Percentiles rank a stretch among this genome's conserved stretches.
Conservation (phyloP, 768 basidiomycete species). For the Cystofilobasidium ferigula region DNA sequence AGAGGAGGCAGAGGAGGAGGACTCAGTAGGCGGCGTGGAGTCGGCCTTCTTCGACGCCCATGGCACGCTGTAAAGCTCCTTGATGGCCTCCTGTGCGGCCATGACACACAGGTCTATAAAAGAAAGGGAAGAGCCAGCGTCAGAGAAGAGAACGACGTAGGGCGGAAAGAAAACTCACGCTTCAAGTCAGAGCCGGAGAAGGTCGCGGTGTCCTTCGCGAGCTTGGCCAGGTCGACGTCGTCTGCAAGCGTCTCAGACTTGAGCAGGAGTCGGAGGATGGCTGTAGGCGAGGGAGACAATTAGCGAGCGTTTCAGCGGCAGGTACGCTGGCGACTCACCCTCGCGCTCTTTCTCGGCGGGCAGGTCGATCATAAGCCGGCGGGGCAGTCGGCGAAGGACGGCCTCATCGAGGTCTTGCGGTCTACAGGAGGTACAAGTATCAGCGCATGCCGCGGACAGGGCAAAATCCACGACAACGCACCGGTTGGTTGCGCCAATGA, state of each 20-base stretch:
- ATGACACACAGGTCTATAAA: slow-evolving; percentile 74
- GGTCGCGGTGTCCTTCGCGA: slow-evolving; percentile 64
- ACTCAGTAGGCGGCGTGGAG: background rate
- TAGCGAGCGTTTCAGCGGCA: background rate
- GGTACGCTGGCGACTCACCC: slow-evolving; percentile 45
- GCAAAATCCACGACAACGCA: slow-evolving; percentile 4
- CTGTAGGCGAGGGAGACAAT: slow-evolving; percentile 40
- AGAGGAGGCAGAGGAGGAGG: background rate
- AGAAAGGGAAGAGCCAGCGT: background rate
- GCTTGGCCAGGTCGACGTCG: slow-evolving; percentile 51
- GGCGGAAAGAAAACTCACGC: slow-evolving; percentile 47
- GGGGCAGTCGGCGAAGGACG: slow-evolving; percentile 73
- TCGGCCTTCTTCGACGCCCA: slow-evolving; percentile 44
- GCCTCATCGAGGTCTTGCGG: slow-evolving; percentile 51
- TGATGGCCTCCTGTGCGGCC: slow-evolving; percentile 81
- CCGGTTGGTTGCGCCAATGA: slow-evolving; percentile 89
- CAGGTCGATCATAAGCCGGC: slow-evolving; percentile 75
- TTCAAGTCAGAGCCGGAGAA: slow-evolving; percentile 94
- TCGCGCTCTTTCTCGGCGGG: slow-evolving; percentile 74
- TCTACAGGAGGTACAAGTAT: background rate
- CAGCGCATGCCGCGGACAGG: background rate
- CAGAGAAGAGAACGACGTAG: slow-evolving; percentile 2
- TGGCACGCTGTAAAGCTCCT: slow-evolving; percentile 68
- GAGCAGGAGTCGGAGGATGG: slow-evolving; percentile 75
- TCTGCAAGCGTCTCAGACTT: slow-evolving; percentile 61